phyloP scores from a whole-genome alignment of 73 alveolate species.

The Stentor coeruleus region DNA sequence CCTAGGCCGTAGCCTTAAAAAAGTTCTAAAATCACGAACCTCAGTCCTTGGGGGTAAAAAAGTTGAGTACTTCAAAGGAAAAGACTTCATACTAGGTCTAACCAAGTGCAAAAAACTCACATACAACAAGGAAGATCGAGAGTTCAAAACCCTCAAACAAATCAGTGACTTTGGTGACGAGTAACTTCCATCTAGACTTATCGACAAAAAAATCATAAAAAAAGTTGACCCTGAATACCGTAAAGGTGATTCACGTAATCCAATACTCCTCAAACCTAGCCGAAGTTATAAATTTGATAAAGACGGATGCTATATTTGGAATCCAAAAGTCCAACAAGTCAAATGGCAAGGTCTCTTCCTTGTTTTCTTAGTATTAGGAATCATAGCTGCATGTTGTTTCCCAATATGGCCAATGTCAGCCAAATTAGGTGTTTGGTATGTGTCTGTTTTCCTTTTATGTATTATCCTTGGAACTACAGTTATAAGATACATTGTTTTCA shows the following conservation, averaged over 20 bases:
- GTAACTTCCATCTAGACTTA: constrained; percentile 9
- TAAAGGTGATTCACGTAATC: constrained; percentile 1
- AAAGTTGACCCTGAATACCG: constrained; percentile 19
- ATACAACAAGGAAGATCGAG: background rate
- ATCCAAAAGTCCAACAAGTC: background rate
- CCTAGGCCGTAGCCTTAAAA: background rate
- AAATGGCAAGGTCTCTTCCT: constrained; percentile 5
- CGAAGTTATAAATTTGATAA: background rate
- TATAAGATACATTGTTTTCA: constrained; percentile 21
- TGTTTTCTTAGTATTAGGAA: background rate
- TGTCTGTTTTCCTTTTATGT: constrained; percentile 17
- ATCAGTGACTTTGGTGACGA: constrained; percentile 15
- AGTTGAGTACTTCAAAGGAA: constrained; percentile 19
- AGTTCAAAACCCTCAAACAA: background rate
- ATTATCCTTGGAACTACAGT: constrained; percentile 15
- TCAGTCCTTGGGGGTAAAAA: constrained; percentile 12
- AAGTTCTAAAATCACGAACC: background rate
- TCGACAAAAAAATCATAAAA: background rate
- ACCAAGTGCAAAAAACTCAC: background rate
- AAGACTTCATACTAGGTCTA: background rate
- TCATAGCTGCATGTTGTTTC: constrained; percentile 24
- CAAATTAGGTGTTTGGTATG: constrained; percentile 31
- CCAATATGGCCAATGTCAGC: constrained; percentile 35
- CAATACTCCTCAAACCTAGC: background rate
- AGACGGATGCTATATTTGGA: constrained; percentile 11